A percentile compares a stretch with the other conserved stretches of the same genome.
Evolutionary conservation across 2,329 filamentous ascomycete genomes (phyloP).

Genomic region (Fusarium gaditjirri): DNA sequence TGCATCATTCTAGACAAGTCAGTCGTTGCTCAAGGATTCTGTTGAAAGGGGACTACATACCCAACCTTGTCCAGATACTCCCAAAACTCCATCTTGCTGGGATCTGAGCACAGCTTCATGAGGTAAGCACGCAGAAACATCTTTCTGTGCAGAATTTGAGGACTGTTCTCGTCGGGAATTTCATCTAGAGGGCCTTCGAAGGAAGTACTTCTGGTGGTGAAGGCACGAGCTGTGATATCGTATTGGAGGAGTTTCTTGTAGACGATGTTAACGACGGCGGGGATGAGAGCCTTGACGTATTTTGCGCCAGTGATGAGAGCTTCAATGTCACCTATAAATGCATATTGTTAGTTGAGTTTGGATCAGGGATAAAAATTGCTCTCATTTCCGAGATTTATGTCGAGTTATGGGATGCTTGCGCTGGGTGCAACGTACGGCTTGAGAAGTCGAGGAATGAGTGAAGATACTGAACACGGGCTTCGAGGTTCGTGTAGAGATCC

Average conservation of each 20-base stretch:
- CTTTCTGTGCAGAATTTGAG: conserved; percentile 81
- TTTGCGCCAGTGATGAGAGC: conserved; percentile 75
- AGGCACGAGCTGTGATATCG: conserved; percentile 84
- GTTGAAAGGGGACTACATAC: conserved; percentile 54
- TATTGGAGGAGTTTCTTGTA: conserved; percentile 84
- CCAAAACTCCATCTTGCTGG: conserved; percentile 81
- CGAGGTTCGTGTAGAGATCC: conserved; percentile 76
- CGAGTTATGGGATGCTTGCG: neutral
- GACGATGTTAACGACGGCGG: conserved; percentile 84
- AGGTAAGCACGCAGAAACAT: conserved; percentile 82
- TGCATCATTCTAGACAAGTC: conserved; percentile 73
- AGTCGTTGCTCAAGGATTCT: neutral
- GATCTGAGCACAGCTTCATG: conserved; percentile 78
- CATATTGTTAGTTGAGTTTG: conserved; percentile 13
- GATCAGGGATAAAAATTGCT: neutral
- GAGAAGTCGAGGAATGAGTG: conserved; percentile 82
- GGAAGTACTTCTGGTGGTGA: conserved; percentile 70
- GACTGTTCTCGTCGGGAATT: conserved; percentile 72
- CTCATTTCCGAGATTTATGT: neutral
- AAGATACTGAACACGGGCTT: conserved; percentile 76
- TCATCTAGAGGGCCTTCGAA: conserved; percentile 75
- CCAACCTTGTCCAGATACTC: conserved; percentile 86
- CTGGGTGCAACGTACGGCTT: conserved; percentile 62
- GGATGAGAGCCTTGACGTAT: conserved; percentile 84
- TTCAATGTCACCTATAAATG: conserved; percentile 71